These are phyloP conservation scores for Raddia distichophylla DNA, from an alignment of 176 grass and related monocot species.

Conservation along the genomic window DNA sequence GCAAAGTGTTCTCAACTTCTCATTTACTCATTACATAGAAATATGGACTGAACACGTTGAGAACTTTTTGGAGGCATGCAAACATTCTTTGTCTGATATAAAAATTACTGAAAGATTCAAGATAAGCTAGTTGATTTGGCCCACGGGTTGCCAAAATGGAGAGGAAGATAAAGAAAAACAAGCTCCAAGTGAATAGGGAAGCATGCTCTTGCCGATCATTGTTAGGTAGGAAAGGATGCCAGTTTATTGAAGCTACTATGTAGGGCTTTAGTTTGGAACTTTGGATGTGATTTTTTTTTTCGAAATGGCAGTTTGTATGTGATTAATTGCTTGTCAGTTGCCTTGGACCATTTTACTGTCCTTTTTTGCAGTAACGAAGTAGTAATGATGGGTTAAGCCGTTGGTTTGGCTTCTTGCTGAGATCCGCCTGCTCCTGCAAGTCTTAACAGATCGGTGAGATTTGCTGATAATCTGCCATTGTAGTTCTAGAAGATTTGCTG, in stretches of 20 bases:
- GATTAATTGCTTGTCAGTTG: slow-evolving; percentile 23
- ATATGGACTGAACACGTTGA: background rate
- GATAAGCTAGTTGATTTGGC: slow-evolving; percentile 12
- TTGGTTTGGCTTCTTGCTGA: slow-evolving; percentile 13
- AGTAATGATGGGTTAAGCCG: background rate
- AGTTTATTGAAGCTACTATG: slow-evolving; percentile 13
- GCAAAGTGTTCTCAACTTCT: background rate
- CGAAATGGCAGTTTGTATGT: background rate
- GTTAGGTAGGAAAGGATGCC: slow-evolving; percentile 7
- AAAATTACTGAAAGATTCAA: background rate
- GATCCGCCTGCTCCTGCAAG: slow-evolving; percentile 8
- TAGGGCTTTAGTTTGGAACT: background rate
- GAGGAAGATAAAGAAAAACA: slow-evolving; percentile 20
- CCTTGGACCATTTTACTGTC: background rate
- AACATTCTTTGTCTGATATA: background rate
- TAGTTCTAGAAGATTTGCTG: slow-evolving; percentile 26
- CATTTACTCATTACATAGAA: background rate
- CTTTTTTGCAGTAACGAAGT: background rate
- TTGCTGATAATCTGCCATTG: slow-evolving; percentile 14
- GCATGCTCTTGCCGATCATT: slow-evolving; percentile 28
- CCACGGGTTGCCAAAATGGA: slow-evolving; percentile 19
- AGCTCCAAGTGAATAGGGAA: slow-evolving; percentile 18
- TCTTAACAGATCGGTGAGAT: background rate
- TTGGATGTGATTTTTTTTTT: background rate
- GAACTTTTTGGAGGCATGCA: slow-evolving; percentile 8